These are phyloP conservation scores for Nemania bipapillata DNA, from an alignment of 2,329 filamentous ascomycete genomes.

Conservation along the genomic window DNA sequence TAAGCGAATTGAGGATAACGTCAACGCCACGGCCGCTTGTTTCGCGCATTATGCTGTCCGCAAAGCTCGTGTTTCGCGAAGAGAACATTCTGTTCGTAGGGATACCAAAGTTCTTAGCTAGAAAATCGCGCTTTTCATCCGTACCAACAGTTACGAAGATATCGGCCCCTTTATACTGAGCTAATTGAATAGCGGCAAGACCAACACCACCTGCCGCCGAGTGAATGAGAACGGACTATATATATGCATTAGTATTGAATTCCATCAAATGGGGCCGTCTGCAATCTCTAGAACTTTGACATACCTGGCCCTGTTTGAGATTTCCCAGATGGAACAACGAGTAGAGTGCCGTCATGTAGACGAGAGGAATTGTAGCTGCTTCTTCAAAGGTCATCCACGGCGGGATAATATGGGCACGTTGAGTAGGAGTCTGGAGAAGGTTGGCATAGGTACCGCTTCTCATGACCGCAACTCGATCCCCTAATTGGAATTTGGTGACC, in stretches of 20 bases:
- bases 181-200: conserved; percentile 31
- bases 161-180: conserved; percentile 19
- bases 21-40: conserved; percentile 24
- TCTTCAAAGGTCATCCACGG: conserved; percentile 49
- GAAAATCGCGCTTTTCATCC: conserved; percentile 42
- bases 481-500: background rate
- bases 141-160: conserved; percentile 40
- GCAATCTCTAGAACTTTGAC: too few relatives aligned
- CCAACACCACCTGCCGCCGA: conserved; percentile 37
- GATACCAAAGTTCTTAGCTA: background rate
- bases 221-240: conserved; percentile 38
- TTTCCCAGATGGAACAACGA: conserved; percentile 45
- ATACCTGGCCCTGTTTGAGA: conserved; percentile 45
- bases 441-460: conserved; percentile 40
- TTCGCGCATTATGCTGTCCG: background rate
- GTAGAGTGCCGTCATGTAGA: conserved; percentile 50
- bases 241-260: background rate
- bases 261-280: too few relatives aligned
- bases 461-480: conserved; percentile 11
- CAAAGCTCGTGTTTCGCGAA: background rate
- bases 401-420: conserved; percentile 46
- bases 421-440: background rate
- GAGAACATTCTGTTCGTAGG: background rate
- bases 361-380: conserved; percentile 51
- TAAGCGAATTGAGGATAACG: conserved; percentile 19